Base-by-base conservation (phyloP, 2,329 filamentous ascomycete species). In the Neopestalotiopsis sp. region DNA sequence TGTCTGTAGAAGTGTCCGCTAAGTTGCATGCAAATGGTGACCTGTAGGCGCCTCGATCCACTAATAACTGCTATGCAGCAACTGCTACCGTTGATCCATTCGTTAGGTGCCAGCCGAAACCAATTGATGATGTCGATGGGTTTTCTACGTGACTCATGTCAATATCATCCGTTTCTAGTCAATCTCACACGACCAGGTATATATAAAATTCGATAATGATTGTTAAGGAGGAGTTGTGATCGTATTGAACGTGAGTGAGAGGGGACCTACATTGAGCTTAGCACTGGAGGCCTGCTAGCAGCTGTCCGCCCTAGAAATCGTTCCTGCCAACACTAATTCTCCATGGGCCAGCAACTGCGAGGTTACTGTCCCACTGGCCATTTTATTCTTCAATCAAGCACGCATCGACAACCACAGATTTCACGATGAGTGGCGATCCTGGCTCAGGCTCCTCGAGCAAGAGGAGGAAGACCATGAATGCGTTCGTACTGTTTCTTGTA, bases 381-480 rank as follows among this genome's bases (percentile, higher is more conserved):
- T 5, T 24, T 34, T 34, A 24, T 59, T 59, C 17, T 59, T 24
- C 7, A 24, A 1, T 6, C 10, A 5, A 59, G 57, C 30, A 59
- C 24, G 24, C 17, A 34, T 59, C 10, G 57, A n/a, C 10, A 17
- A 53, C 45, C 17, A 24, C 24, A 28, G 24, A 28, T 28, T 28
- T 28, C 24, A 28, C n/a, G 10, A 59, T 59, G 57, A 34, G 57
- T n/a, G 57, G 30, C 30, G 24, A 59, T 34, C 17, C 10, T 14
- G 9, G 28, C 17, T 30, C 28, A 4, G 57, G 57, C 28, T 34
- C 57, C 30, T 30, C 57, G 13, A 9, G 57, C 10, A 59, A 59
- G 57, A 59, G 57, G 57, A 59, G 57, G 12, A 59, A 59, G 57
- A 59, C 57, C 4, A 59, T 59, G 57, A 59, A 59, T 24, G 57